A percentile compares a stretch with the other conserved stretches of the same genome.
Conservation (phyloP, 805 yeast genomes). For the Wickerhamomyces queroliae region DNA sequence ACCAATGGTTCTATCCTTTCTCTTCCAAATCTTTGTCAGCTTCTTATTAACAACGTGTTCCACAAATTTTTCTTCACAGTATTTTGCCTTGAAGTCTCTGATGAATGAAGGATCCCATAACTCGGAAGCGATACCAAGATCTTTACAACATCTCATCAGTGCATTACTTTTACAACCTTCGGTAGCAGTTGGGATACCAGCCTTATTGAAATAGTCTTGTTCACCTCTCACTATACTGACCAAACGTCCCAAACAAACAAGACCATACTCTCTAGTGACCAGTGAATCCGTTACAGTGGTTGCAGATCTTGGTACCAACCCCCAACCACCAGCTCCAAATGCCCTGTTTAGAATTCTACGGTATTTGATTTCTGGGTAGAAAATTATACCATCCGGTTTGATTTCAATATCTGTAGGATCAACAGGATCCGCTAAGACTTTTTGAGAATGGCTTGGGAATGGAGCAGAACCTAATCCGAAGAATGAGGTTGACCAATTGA, state of each 20-base stretch:
- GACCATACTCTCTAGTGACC: slow-evolving; percentile 86
- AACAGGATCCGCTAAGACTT: slow-evolving; percentile 57
- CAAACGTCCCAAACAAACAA: slow-evolving; percentile 80
- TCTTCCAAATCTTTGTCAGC: slow-evolving; percentile 90
- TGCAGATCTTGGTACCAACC: slow-evolving; percentile 88
- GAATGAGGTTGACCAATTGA: slow-evolving; percentile 84
- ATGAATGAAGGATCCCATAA: slow-evolving; percentile 96
- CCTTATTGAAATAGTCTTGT: slow-evolving; percentile 83
- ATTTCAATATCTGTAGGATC: slow-evolving; percentile 76
- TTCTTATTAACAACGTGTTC: slow-evolving; percentile 78
- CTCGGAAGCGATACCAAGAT: slow-evolving; percentile 93
- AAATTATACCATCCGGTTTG: slow-evolving; percentile 91
- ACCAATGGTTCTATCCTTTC: slow-evolving; percentile 75
- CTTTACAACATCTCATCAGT: slow-evolving; percentile 96
- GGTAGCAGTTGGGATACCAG: slow-evolving; percentile 88
- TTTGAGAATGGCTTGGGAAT: slow-evolving; percentile 55
- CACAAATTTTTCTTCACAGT: slow-evolving; percentile 79
- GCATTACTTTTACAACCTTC: slow-evolving; percentile 98
- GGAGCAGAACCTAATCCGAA: slow-evolving; percentile 82
- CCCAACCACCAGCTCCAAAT: slow-evolving; percentile 99
- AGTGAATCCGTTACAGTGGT: slow-evolving; percentile 67
- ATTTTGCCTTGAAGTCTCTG: slow-evolving; percentile 51
- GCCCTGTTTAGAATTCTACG: slow-evolving; percentile 84
- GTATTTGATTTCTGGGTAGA: slow-evolving; percentile 92
- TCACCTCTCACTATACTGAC: slow-evolving; percentile 95